Evolutionary conservation across 2,329 filamentous ascomycete genomes (phyloP).

Genomic region (Aspergillus sp.): DNA sequence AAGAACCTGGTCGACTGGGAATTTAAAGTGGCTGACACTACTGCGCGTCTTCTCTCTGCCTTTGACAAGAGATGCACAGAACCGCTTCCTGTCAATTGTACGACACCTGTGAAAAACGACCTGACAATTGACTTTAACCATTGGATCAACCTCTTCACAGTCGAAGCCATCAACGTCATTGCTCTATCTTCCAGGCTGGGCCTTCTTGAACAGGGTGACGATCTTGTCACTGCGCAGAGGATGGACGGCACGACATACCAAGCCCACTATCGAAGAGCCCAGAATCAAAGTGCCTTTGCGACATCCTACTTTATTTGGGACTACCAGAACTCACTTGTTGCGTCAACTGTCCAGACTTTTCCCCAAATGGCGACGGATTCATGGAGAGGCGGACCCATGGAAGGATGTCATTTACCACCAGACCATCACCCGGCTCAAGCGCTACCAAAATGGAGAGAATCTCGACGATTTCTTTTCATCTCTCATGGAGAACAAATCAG

Average conservation of each 20-base stretch:
- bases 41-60: not conserved
- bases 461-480: slow-evolving; percentile 61
- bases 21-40: slow-evolving; percentile 53
- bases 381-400: slow-evolving; percentile 51
- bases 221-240: slow-evolving; percentile 40
- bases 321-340: not conserved
- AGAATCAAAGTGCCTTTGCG: not conserved
- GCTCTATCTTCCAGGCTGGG: slow-evolving; percentile 56
- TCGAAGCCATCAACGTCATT: slow-evolving; percentile 61
- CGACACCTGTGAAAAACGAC: slow-evolving; percentile 44
- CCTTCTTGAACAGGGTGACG: slow-evolving; percentile 11
- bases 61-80: slow-evolving; percentile 47
- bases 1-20: slow-evolving; percentile 58
- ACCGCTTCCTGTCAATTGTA: slow-evolving; percentile 50
- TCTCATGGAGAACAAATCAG: slow-evolving; percentile 55
- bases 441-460: slow-evolving; percentile 52
- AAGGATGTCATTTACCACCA: slow-evolving; percentile 54
- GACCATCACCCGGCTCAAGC: slow-evolving; percentile 34
- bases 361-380: not conserved
- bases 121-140: slow-evolving; percentile 54
- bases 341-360: not conserved
- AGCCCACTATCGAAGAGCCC: not conserved
- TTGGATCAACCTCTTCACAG: slow-evolving; percentile 59
- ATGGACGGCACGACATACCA: not conserved
- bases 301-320: not conserved